These are phyloP conservation scores for Citrullus colocynthis DNA, from an alignment of 306 rosid genomes.

Conservation along the genomic window DNA sequence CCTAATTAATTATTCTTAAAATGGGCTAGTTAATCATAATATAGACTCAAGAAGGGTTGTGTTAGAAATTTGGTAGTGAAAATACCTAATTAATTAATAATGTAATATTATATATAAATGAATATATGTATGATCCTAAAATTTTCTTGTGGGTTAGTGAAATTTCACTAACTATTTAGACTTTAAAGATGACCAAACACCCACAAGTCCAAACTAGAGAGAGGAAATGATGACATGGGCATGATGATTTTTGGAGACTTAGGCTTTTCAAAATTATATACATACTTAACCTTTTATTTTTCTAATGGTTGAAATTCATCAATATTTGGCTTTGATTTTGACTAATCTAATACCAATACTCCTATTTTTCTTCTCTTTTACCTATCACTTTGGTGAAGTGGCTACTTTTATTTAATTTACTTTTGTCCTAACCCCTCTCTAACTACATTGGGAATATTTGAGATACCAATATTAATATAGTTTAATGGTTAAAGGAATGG, in stretches of 20 bases:
- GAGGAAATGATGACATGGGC: neutral
- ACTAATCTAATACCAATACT: too few relatives aligned
- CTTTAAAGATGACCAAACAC: constrained; percentile 34
- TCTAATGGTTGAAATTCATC: too few relatives aligned
- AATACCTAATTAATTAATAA: constrained; percentile 17
- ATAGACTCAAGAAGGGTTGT: neutral
- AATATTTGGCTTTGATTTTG: too few relatives aligned
- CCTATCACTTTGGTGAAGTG: too few relatives aligned
- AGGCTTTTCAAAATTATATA: too few relatives aligned
- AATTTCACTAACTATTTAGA: constrained; percentile 48
- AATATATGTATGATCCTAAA: neutral
- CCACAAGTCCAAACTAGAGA: constrained; percentile 14
- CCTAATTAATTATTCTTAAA: neutral
- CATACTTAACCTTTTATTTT: too few relatives aligned
- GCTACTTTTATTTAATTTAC: too few relatives aligned
- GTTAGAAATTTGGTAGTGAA: constrained; percentile 12
- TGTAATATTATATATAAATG: constrained; percentile 9
- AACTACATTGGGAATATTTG: too few relatives aligned
- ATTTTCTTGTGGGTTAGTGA: constrained; percentile 45
- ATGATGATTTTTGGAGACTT: neutral
- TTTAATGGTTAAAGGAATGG: too few relatives aligned
- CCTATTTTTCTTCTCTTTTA: too few relatives aligned
- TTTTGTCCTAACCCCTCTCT: too few relatives aligned
- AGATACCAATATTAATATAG: too few relatives aligned
- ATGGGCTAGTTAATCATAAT: neutral